Conservation (phyloP, 768 basidiomycete genomes). For the Trametes cubensis region DNA sequence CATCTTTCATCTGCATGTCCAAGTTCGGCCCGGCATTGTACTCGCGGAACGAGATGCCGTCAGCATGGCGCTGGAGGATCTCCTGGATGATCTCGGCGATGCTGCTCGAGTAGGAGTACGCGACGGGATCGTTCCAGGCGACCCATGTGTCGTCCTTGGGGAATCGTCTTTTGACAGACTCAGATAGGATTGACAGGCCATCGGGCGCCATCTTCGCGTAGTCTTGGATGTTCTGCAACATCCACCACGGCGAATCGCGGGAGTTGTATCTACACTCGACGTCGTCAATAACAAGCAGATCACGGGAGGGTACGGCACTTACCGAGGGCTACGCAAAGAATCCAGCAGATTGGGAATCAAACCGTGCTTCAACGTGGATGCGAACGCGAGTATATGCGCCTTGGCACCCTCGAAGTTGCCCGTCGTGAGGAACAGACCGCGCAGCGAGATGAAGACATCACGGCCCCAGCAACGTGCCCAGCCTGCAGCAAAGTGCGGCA, state of each 20-base stretch:
- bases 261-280: constrained; percentile 75
- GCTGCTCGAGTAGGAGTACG: constrained; percentile 80
- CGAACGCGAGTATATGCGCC: constrained; percentile 90
- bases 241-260: constrained; percentile 99
- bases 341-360: constrained; percentile 96
- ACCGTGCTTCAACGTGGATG: constrained; percentile 92
- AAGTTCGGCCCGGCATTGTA: constrained; percentile 95
- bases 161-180: constrained; percentile 89
- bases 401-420: constrained; percentile 86
- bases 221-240: constrained; percentile 98
- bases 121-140: constrained; percentile 81
- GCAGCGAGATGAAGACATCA: constrained; percentile 89
- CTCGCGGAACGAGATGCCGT: constrained; percentile 92
- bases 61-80: constrained; percentile 90
- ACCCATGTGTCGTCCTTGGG: constrained; percentile 95
- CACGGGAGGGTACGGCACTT: constrained; percentile 30
- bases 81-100: constrained; percentile 97
- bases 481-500: constrained; percentile 89
- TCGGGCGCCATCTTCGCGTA: constrained; percentile 84
- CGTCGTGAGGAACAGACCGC: constrained; percentile 92
- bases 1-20: constrained; percentile 95
- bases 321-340: constrained; percentile 84
- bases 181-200: constrained; percentile 77
- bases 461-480: constrained; percentile 99
- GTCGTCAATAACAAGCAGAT: background rate